Evolutionary conservation across 2,329 filamentous ascomycete species (phyloP).

Genomic region (Kalmusia sp.): DNA sequence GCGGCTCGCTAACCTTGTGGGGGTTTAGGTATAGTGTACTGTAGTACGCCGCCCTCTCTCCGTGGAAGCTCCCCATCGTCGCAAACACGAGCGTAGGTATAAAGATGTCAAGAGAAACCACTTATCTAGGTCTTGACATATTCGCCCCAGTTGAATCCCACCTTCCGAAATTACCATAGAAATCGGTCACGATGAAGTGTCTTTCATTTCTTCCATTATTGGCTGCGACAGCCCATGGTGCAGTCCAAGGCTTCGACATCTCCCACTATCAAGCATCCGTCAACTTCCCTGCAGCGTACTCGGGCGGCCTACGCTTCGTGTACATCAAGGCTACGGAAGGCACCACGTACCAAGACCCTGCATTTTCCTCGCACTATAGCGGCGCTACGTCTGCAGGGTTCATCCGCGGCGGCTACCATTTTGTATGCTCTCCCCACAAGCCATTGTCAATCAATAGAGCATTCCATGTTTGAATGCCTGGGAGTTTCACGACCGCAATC

Average conservation of each 20-base stretch:
- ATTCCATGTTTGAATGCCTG: too few species aligned
- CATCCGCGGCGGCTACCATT: constrained; percentile 65
- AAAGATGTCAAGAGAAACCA: background rate
- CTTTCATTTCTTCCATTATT: constrained; percentile 3
- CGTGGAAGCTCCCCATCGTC: background rate
- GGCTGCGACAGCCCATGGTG: constrained; percentile 21
- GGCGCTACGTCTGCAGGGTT: constrained; percentile 60
- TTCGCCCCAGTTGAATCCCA: background rate
- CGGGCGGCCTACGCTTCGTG: constrained; percentile 41
- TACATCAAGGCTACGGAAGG: constrained; percentile 59
- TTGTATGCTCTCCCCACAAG: too few species aligned
- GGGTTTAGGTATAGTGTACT: background rate
- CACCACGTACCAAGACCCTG: constrained; percentile 48
- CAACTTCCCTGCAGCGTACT: constrained; percentile 40
- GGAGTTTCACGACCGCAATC: too few species aligned
- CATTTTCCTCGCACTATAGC: constrained; percentile 58
- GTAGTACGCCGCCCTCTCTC: background rate
- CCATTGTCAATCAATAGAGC: too few species aligned
- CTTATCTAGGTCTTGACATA: background rate
- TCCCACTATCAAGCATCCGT: constrained; percentile 42
- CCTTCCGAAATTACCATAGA: background rate
- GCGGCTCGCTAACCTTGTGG: background rate
- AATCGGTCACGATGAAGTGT: constrained; percentile 4
- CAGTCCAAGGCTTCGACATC: constrained; percentile 40
- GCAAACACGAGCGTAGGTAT: background rate